Conservation (phyloP, 192 early-diverging fungal species). For the Coemansia guatemalensis region DNA sequence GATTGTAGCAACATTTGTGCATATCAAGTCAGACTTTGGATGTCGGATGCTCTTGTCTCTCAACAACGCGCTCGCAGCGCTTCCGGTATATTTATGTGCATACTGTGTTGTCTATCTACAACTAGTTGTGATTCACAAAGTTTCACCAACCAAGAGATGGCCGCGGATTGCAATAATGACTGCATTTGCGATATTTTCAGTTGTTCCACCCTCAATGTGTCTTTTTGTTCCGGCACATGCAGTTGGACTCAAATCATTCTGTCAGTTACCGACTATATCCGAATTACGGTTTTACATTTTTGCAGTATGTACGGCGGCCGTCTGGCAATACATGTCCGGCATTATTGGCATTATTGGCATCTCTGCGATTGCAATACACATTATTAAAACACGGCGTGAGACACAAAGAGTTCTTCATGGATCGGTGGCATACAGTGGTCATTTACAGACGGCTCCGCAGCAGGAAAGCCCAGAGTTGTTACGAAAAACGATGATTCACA, state of each 20-base stretch:
- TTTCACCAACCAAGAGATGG: slow-evolving; percentile 28
- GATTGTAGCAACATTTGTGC: slow-evolving; percentile 3
- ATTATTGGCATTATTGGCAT: slow-evolving; percentile 28
- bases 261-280: slow-evolving; percentile 1
- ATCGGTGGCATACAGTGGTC: slow-evolving; percentile 11
- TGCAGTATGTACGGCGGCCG: neutral
- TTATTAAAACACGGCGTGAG: no score
- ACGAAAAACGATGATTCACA: slow-evolving; percentile 17
- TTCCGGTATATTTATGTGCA: slow-evolving; percentile 25
- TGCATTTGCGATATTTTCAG: slow-evolving; percentile 3
- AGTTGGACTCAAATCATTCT: slow-evolving; percentile 8
- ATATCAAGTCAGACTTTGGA: slow-evolving; percentile 14
- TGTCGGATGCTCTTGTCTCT: slow-evolving; percentile 31
- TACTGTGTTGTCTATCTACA: slow-evolving; percentile 46
- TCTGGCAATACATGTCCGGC: no score
- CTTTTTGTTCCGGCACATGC: slow-evolving; percentile 16
- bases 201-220: slow-evolving; percentile 19
- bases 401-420: no score
- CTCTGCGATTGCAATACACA: slow-evolving; percentile 4
- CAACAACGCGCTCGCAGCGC: slow-evolving; percentile 8
- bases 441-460: neutral
- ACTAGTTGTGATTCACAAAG: slow-evolving; percentile 32
- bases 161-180: slow-evolving; percentile 19
- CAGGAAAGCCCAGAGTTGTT: no score
- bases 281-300: slow-evolving; percentile 15